Conservation (phyloP, 805 yeast species). For the Barnettozyma californica region DNA sequence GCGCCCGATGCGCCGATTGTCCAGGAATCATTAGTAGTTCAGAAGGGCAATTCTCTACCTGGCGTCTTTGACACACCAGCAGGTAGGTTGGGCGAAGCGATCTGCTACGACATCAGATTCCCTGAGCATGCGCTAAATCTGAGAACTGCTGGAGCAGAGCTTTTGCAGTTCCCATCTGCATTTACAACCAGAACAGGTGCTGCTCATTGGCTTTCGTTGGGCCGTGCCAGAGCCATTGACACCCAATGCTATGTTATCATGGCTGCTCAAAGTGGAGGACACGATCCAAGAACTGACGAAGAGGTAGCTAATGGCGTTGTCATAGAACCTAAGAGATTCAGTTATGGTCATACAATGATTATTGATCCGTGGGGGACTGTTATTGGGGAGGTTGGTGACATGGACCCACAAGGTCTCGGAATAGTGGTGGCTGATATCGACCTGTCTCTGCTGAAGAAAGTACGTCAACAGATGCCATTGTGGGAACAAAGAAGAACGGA, state of each 20-base stretch:
- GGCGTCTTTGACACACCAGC: constrained; percentile 53
- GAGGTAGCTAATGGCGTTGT: constrained; percentile 23
- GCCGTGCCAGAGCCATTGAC: constrained; percentile 81
- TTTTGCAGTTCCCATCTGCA: constrained; percentile 84
- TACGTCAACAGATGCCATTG: constrained; percentile 72
- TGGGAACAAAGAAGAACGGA: constrained; percentile 67
- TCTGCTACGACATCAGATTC: constrained; percentile 85
- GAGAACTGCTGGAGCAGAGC: constrained; percentile 65
- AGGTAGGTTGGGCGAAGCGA: constrained; percentile 64
- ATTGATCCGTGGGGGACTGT: constrained; percentile 92
- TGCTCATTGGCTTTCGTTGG: constrained; percentile 84
- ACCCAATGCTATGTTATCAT: constrained; percentile 80
- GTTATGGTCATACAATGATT: constrained; percentile 83
- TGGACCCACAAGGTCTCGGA: constrained; percentile 34
- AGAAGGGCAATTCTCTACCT: constrained; percentile 59
- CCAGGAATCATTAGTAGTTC: constrained; percentile 71
- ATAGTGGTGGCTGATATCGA: constrained; percentile 66
- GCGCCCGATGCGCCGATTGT: constrained; percentile 65
- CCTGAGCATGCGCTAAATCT: constrained; percentile 72
- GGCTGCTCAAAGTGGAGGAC: constrained; percentile 80
- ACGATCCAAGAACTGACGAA: constrained; percentile 40
- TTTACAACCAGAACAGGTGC: constrained; percentile 89
- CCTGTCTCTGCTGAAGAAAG: constrained; percentile 37
- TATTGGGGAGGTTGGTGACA: constrained; percentile 51
- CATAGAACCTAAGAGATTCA: constrained; percentile 39